phyloP scores from a whole-genome alignment of 1,284 basidiomycete genomes.

The Sutorius eximius region DNA sequence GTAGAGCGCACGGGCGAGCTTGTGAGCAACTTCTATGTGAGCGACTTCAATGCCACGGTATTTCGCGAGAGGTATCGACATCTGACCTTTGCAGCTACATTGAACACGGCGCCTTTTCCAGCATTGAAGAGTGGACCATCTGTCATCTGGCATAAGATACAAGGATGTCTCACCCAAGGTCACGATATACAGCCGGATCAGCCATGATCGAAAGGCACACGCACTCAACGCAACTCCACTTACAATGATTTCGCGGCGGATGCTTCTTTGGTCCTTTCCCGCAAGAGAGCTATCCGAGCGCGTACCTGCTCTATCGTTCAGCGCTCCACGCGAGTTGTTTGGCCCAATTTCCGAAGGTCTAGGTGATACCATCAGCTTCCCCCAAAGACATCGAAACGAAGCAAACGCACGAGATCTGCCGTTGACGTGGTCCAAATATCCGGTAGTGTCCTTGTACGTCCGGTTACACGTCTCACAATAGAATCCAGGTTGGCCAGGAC shows the following conservation, averaged over 20 bases:
- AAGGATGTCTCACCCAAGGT: not conserved
- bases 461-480: constrained; percentile 88
- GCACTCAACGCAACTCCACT: constrained; percentile 33
- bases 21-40: constrained; percentile 2
- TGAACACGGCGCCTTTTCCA: constrained; percentile 80
- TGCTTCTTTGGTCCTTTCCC: constrained; percentile 80
- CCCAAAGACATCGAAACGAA: constrained; percentile 1
- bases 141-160: constrained; percentile 26
- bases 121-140: constrained; percentile 79
- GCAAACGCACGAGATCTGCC: constrained; percentile 80
- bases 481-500: constrained; percentile 88
- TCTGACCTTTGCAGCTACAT: constrained; percentile 68
- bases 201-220: too few species aligned
- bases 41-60: not conserved
- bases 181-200: not conserved
- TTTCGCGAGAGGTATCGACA: not conserved
- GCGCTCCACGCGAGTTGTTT: constrained; percentile 88
- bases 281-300: constrained; percentile 82
- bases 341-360: constrained; percentile 92
- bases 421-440: constrained; percentile 96
- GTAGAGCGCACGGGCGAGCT: constrained; percentile 68
- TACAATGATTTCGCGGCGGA: constrained; percentile 84
- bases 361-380: not conserved
- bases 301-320: constrained; percentile 93
- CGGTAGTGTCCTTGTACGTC: constrained; percentile 91